A percentile compares a stretch with the other conserved stretches of the same genome.
phyloP scores from a whole-genome alignment of 176 grass and related monocot species.

The Melocanna baccifera region DNA sequence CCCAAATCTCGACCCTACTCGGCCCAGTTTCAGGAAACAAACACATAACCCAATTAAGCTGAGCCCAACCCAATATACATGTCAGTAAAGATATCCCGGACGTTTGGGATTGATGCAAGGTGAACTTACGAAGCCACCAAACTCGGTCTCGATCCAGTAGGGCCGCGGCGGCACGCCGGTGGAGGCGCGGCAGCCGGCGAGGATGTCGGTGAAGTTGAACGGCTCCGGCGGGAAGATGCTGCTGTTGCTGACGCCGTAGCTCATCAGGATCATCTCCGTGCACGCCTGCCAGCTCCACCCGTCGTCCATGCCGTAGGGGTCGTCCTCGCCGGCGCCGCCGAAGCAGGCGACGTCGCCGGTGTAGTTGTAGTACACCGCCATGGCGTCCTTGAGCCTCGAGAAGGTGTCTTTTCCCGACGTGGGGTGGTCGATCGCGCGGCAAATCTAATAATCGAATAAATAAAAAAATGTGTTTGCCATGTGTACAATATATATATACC shows the following conservation, averaged over 20 bases:
- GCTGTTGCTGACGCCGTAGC: slow-evolving; percentile 20
- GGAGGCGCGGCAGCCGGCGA: neutral
- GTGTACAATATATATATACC: too few relatives aligned
- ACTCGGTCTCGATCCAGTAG: slow-evolving; percentile 54
- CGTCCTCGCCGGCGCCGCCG: neutral
- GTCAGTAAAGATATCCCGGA: neutral
- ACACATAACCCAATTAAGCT: neutral
- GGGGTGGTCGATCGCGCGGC: slow-evolving; percentile 52
- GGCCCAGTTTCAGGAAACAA: too few relatives aligned
- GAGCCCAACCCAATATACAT: neutral
- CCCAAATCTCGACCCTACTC: neutral
- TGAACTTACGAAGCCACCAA: slow-evolving; percentile 51
- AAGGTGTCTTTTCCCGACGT: slow-evolving; percentile 24
- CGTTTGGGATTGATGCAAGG: neutral
- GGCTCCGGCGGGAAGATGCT: slow-evolving; percentile 31
- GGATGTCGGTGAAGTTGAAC: slow-evolving; percentile 22
- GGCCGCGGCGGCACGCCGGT: slow-evolving; percentile 38
- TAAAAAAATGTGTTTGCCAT: neutral
- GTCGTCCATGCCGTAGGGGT: slow-evolving; percentile 27
- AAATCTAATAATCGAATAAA: slow-evolving; percentile 28
- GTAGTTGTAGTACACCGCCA: slow-evolving; percentile 68
- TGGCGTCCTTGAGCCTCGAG: slow-evolving; percentile 22
- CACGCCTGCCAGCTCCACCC: slow-evolving; percentile 60
- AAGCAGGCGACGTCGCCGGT: slow-evolving; percentile 34
- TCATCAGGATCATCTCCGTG: slow-evolving; percentile 55